Evolutionary conservation across 1,284 basidiomycete species (phyloP).

Genomic region (Testicularia cyperi): DNA sequence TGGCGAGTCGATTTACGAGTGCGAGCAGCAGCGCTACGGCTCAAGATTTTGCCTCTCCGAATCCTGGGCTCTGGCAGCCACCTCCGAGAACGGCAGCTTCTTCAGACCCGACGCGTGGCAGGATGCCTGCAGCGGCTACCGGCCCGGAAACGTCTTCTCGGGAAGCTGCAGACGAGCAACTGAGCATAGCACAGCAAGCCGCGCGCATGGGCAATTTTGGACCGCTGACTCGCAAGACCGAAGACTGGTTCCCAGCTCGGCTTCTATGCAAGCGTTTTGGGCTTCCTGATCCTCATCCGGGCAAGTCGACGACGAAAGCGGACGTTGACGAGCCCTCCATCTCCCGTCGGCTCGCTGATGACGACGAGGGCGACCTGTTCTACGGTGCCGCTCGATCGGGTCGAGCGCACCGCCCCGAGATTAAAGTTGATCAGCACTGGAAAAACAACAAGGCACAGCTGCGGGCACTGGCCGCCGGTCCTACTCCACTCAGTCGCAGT

Average conservation of each 20-base stretch:
- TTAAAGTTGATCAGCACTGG: conserved; percentile 30
- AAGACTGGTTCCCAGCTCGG: conserved; percentile 75
- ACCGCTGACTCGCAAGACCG: conserved; percentile 73
- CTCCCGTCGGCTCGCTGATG: neutral
- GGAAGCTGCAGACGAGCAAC: too few relatives aligned
- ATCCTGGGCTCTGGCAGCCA: conserved; percentile 67
- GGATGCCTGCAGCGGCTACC: too few relatives aligned
- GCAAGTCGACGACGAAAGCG: conserved; percentile 58
- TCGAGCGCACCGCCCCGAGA: conserved; percentile 1
- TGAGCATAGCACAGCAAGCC: conserved; percentile 77
- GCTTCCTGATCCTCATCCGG: conserved; percentile 77
- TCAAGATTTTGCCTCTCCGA: conserved; percentile 62
- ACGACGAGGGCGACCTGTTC: conserved; percentile 13
- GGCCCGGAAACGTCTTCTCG: conserved; percentile 62
- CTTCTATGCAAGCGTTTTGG: conserved; percentile 93
- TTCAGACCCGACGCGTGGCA: too few relatives aligned
- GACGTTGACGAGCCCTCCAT: too few relatives aligned
- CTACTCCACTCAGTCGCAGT: conserved; percentile 35
- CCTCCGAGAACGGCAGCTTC: too few relatives aligned
- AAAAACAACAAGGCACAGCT: conserved; percentile 18
- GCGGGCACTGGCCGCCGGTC: conserved; percentile 11
- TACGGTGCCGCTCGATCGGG: conserved; percentile 17
- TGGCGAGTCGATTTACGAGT: conserved; percentile 83
- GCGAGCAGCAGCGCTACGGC: conserved; percentile 63
- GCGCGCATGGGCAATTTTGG: conserved; percentile 85